Percentiles rank a stretch among this genome's conserved stretches.
Evolutionary conservation across 1,139 yeast species (phyloP).

Genomic region (Pichia sp.): DNA sequence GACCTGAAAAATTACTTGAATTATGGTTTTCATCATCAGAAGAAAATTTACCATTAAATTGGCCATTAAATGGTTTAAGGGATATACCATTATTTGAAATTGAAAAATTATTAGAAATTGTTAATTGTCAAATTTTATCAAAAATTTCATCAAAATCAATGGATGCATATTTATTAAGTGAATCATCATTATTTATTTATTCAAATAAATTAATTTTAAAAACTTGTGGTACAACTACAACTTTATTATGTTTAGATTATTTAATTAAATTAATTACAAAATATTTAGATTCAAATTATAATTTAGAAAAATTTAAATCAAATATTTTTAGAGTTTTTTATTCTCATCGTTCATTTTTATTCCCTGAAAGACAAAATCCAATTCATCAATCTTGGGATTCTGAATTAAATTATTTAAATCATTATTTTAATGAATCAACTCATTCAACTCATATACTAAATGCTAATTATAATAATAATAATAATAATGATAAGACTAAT

Average conservation of each 20-base stretch:
- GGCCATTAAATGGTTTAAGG: constrained; percentile 46
- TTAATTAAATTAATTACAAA: constrained; percentile 48
- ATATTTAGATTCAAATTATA: constrained; percentile 32
- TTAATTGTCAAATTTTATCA: constrained; percentile 83
- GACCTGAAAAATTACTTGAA: constrained; percentile 91
- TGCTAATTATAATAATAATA: constrained; percentile 30
- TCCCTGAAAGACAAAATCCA: constrained; percentile 76
- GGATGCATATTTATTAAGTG: constrained; percentile 85
- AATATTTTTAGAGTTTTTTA: constrained; percentile 68
- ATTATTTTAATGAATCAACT: constrained; percentile 52
- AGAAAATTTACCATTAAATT: constrained; percentile 34
- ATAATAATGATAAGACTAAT: too few species aligned
- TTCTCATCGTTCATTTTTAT: constrained; percentile 88
- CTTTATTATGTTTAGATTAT: constrained; percentile 67
- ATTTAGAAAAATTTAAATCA: constrained; percentile 6
- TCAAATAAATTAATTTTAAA: constrained; percentile 80
- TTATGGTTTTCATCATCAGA: constrained; percentile 67
- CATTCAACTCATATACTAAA: constrained; percentile 72
- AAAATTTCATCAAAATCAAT: constrained; percentile 58
- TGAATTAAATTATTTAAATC: constrained; percentile 67
- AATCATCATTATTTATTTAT: constrained; percentile 84
- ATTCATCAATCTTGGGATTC: constrained; percentile 82
- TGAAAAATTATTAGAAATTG: constrained; percentile 70
- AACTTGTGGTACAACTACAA: constrained; percentile 95
- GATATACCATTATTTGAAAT: constrained; percentile 60